Conservation (phyloP, 148 eudicot species). For the Amaranthus cruentus region DNA sequence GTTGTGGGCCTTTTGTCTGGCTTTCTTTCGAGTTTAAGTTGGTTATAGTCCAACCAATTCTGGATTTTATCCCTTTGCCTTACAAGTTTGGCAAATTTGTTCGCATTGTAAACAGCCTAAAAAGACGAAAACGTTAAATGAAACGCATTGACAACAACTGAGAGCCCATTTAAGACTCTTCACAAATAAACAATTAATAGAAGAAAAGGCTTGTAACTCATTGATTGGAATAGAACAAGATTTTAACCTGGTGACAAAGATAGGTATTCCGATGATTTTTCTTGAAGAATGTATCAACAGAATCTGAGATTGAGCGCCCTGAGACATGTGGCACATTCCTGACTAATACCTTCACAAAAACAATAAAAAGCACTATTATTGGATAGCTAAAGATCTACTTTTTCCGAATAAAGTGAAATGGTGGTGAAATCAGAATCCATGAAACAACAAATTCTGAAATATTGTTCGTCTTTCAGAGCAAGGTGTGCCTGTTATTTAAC, state of each 20-base stretch:
- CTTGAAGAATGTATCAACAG: slow-evolving; percentile 71
- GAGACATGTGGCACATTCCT: slow-evolving; percentile 74
- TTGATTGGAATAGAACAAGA: not conserved
- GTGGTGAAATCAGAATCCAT: not conserved
- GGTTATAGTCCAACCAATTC: slow-evolving; percentile 90
- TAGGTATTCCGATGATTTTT: slow-evolving; percentile 79
- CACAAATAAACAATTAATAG: not conserved
- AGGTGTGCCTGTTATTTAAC: not conserved
- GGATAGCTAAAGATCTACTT: not conserved
- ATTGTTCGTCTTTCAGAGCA: not conserved
- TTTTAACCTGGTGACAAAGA: slow-evolving; percentile 78
- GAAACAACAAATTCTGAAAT: not conserved
- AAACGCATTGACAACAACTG: not conserved
- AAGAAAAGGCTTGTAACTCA: not conserved
- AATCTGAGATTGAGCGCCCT: slow-evolving; percentile 68
- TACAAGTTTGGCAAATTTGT: slow-evolving; percentile 79
- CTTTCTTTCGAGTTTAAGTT: slow-evolving; percentile 73
- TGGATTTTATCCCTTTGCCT: slow-evolving; percentile 59
- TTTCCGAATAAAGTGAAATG: not conserved
- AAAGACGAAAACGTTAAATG: slow-evolving; percentile 3
- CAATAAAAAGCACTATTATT: slow-evolving; percentile 3
- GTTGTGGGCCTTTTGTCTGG: slow-evolving; percentile 74
- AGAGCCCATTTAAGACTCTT: not conserved
- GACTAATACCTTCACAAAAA: slow-evolving; percentile 70
- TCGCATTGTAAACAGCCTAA: slow-evolving; percentile 88